These are phyloP conservation scores for Boletus coccyginus DNA, from an alignment of 768 basidiomycete species.

Conservation along the genomic window DNA sequence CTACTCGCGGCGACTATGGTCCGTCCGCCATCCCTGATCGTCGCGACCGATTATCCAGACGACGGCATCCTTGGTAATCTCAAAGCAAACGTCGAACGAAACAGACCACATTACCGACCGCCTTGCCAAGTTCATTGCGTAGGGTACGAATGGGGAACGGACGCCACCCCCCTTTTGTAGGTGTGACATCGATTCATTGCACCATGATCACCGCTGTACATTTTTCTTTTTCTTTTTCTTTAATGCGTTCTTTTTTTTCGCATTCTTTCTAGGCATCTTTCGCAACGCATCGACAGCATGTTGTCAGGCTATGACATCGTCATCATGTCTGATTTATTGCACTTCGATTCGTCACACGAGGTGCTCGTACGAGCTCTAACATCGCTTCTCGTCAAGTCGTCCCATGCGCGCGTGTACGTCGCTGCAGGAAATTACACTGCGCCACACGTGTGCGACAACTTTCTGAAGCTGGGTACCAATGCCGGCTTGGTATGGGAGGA, in stretches of 20 bases:
- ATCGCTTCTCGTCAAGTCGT: conserved; percentile 43
- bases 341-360: conserved; percentile 62
- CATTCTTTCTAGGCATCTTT: conserved; percentile 12
- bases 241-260: neutral
- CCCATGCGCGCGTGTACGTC: conserved; percentile 49
- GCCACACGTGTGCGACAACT: conserved; percentile 49
- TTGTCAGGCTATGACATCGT: conserved; percentile 50
- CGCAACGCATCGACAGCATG: conserved; percentile 9
- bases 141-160: conserved; percentile 67
- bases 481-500: conserved; percentile 52
- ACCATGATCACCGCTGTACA: neutral
- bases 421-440: conserved; percentile 65
- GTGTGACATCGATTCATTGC: conserved; percentile 17
- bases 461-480: conserved; percentile 39
- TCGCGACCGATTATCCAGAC: conserved; percentile 72
- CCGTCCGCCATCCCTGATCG: conserved; percentile 48
- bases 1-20: conserved; percentile 49
- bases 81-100: conserved; percentile 50
- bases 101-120: conserved; percentile 34
- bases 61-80: conserved; percentile 57
- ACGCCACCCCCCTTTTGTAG: conserved; percentile 47
- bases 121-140: conserved; percentile 42
- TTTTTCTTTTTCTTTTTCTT: neutral
- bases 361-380: conserved; percentile 50
- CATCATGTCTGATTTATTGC: conserved; percentile 70